Percentiles rank a stretch among this genome's conserved stretches.
These are phyloP conservation scores for Beta vulgaris DNA, from an alignment of 148 eudicot species.

Conservation along the genomic window DNA sequence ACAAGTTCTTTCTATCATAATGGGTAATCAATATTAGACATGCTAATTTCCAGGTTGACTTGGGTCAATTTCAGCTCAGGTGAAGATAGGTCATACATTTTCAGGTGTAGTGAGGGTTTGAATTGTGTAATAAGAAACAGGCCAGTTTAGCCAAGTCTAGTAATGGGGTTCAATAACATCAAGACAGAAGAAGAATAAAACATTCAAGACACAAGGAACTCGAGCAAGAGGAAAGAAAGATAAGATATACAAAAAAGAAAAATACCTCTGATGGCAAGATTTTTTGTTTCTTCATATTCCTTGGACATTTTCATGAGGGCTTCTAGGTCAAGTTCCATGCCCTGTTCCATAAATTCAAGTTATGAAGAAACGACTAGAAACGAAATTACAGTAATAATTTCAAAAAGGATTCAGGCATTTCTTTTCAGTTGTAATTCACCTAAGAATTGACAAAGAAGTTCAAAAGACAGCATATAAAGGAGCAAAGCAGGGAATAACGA, in stretches of 20 bases:
- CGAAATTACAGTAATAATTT: background rate
- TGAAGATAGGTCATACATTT: no score
- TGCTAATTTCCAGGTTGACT: no score
- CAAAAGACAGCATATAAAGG: background rate
- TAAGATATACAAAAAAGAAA: background rate
- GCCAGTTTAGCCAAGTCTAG: no score
- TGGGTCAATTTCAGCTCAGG: no score
- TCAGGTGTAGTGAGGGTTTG: no score
- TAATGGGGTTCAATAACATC: no score
- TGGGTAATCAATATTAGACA: no score
- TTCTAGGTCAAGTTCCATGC: conserved; percentile 66
- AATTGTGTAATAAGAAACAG: no score
- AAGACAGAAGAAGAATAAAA: no score
- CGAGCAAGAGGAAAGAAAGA: no score
- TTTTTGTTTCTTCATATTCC: conserved; percentile 69
- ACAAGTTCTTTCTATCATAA: no score
- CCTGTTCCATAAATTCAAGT: conserved; percentile 36
- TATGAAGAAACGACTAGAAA: background rate
- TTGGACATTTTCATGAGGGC: conserved; percentile 46
- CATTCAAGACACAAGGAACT: no score
- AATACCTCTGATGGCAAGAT: conserved; percentile 59
- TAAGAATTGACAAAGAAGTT: background rate
- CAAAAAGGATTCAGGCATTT: background rate
- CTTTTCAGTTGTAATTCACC: background rate
- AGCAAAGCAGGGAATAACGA: background rate